Base-by-base conservation (phyloP, 805 yeast species). In the Candida ficus region DNA sequence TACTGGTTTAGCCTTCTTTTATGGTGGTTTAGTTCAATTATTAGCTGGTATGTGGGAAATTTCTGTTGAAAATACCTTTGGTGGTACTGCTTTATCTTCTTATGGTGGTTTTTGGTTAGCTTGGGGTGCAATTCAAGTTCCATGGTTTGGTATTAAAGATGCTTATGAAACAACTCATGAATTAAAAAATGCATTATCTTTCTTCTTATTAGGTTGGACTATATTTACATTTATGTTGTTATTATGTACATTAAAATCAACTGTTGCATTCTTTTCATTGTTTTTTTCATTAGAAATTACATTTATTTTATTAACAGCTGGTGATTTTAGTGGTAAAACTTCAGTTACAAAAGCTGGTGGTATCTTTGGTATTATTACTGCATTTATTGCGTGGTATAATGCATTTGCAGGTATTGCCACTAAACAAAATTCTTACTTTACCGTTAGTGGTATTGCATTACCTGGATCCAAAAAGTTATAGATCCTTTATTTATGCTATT, bases 41-140 rank as follows among this genome's bases (percentile, higher is more conserved):
- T n/a, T n/a, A n/a, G n/a, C n/a, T n/a, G n/a, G n/a, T n/a, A n/a
- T n/a, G n/a, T n/a, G n/a, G n/a, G n/a, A n/a, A n/a, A n/a, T n/a
- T n/a, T n/a, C n/a, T n/a, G n/a, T n/a, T n/a, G n/a, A n/a, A n/a
- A n/a, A n/a, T n/a, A n/a, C n/a, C n/a, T n/a, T n/a, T n/a, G n/a
- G n/a, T n/a, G n/a, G n/a, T n/a, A n/a, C n/a, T n/a, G n/a, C n/a
- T n/a, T n/a, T n/a, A n/a, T n/a, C n/a, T n/a, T n/a, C n/a, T n/a
- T n/a, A n/a, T n/a, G 89, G 89, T 37, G 83, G 80, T 4, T 83
- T 81, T 59, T 82, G 89, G 89, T 56, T 80, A 52, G 62, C 80
- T 19, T 83, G 62, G 52, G 82, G 76, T 25, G 81, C 86, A 2
- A 70, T 83, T 34, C 60, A 72, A 46, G 64, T 80, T 29, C 70